These are phyloP conservation scores for Millerozyma acaciae DNA, from an alignment of 805 yeast species.

Conservation along the genomic window DNA sequence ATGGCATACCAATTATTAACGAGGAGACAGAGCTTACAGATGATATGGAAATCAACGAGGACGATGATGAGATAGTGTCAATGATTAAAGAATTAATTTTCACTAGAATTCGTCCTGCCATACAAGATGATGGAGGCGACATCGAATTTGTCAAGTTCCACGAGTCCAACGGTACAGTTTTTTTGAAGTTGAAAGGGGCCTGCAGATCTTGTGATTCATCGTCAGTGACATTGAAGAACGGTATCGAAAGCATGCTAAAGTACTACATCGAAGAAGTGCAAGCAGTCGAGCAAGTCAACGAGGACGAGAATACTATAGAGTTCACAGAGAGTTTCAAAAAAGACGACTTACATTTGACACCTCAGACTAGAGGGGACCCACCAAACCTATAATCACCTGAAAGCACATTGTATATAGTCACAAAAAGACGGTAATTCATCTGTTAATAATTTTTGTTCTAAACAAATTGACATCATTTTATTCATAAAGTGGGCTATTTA, in stretches of 20 bases:
- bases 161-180: conserved; percentile 55
- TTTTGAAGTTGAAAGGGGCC: conserved; percentile 60
- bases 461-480: too few relatives aligned
- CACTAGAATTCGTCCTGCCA: conserved; percentile 79
- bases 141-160: conserved; percentile 58
- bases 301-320: conserved; percentile 16
- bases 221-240: conserved; percentile 62
- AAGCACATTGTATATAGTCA: too few relatives aligned
- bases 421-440: not conserved
- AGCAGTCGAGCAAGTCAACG: conserved; percentile 51
- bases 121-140: conserved; percentile 96
- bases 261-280: conserved; percentile 67
- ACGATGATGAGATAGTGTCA: conserved; percentile 61
- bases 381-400: conserved; percentile 22
- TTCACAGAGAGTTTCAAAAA: not conserved
- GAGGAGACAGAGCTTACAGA: conserved; percentile 19
- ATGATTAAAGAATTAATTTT: conserved; percentile 68
- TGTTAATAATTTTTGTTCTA: not conserved
- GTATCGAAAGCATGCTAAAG: conserved; percentile 68
- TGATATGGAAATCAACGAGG: conserved; percentile 48
- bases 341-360: conserved; percentile 13
- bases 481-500: too few relatives aligned
- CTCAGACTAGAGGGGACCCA: conserved; percentile 26
- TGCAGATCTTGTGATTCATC: conserved; percentile 70
- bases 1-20: conserved; percentile 54